A percentile compares a stretch with the other conserved stretches of the same genome.
phyloP scores from a whole-genome alignment of 2,329 filamentous ascomycete species.

The Pestalotiopsis sp. region DNA sequence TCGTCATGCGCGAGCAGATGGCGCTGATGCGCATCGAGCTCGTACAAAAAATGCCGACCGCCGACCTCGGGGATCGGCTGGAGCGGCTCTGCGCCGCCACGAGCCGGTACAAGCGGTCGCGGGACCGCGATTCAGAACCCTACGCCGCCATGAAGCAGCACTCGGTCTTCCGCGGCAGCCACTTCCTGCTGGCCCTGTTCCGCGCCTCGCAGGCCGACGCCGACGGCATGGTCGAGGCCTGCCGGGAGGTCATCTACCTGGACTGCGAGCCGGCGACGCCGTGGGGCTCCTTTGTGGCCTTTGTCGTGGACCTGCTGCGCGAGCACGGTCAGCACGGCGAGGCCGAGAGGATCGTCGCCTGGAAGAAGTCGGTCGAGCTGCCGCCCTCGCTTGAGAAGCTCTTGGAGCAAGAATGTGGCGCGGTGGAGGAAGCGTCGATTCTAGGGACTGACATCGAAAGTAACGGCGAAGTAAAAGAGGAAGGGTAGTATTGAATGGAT shows the following conservation, averaged over 20 bases:
- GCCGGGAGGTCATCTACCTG: neutral
- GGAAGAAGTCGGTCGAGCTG: neutral
- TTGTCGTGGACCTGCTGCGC: neutral
- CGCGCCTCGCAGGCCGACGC: neutral
- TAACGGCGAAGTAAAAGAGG: neutral
- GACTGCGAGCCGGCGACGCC: neutral
- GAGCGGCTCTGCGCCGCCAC: neutral
- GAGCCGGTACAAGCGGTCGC: neutral
- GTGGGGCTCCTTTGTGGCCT: neutral
- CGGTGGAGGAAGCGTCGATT: neutral
- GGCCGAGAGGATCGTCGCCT: neutral
- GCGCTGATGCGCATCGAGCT: neutral
- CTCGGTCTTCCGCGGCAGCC: neutral
- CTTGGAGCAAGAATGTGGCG: neutral
- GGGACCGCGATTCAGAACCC: neutral
- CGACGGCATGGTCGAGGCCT: neutral
- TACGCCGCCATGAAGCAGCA: neutral
- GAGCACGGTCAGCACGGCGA: neutral
- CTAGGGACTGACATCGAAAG: neutral
- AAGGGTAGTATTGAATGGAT: neutral
- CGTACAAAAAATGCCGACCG: neutral
- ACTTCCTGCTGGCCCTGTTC: neutral
- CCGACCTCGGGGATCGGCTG: neutral
- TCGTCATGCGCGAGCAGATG: neutral
- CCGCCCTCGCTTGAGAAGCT: neutral